These are phyloP conservation scores for Curvularia hawaiiensis DNA, from an alignment of 2,329 filamentous ascomycete species.

Conservation along the genomic window DNA sequence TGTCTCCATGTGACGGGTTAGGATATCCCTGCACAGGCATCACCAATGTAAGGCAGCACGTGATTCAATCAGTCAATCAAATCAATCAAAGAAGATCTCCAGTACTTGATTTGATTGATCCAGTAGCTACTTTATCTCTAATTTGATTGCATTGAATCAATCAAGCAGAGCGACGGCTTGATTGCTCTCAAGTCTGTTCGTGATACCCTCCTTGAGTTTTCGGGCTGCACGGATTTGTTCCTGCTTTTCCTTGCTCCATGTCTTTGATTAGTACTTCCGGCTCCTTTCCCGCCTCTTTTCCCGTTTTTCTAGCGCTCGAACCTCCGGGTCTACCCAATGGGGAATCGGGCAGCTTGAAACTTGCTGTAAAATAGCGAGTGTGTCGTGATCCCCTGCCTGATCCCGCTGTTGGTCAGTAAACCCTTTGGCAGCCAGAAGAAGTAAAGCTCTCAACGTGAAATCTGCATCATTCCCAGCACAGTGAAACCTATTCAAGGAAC, in stretches of 20 bases:
- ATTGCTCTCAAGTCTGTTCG: too few relatives aligned
- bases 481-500: background rate
- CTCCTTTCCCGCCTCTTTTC: background rate
- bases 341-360: background rate
- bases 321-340: background rate
- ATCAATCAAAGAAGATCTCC: too few relatives aligned
- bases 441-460: background rate
- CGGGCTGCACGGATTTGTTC: background rate
- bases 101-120: too few relatives aligned
- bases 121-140: too few relatives aligned
- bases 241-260: background rate
- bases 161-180: too few relatives aligned
- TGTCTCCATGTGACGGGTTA: background rate
- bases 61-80: too few relatives aligned
- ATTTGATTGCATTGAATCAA: too few relatives aligned
- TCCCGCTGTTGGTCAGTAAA: background rate
- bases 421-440: background rate
- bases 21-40: too few relatives aligned
- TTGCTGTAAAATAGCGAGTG: background rate
- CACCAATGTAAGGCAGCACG: too few relatives aligned
- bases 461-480: too few relatives aligned
- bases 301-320: background rate
- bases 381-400: background rate
- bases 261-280: background rate
- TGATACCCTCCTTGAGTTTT: background rate